phyloP scores from a whole-genome alignment of 129 eudicot species.

The Saussurea involucrata region DNA sequence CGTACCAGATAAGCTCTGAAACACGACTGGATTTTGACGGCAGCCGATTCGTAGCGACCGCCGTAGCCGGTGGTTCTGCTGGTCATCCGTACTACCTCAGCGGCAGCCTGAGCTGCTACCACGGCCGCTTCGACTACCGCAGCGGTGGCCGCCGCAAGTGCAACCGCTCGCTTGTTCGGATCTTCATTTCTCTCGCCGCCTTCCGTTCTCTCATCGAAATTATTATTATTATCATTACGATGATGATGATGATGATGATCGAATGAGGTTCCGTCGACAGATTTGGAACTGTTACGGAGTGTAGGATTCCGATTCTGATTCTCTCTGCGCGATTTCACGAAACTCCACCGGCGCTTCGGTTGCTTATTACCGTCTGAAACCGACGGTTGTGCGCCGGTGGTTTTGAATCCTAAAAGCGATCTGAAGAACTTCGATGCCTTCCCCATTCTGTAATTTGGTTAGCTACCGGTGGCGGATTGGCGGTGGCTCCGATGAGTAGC shows the following conservation, averaged over 20 bases:
- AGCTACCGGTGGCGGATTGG: neutral
- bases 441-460: slow-evolving; percentile 47
- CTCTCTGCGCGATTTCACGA: slow-evolving; percentile 36
- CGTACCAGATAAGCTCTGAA: slow-evolving; percentile 82
- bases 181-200: slow-evolving; percentile 18
- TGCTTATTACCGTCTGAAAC: slow-evolving; percentile 11
- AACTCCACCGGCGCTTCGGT: slow-evolving; percentile 63
- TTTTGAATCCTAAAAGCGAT: slow-evolving; percentile 52
- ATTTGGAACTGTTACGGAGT: neutral
- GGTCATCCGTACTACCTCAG: slow-evolving; percentile 47
- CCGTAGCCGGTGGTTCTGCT: slow-evolving; percentile 26
- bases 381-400: slow-evolving; percentile 6
- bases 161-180: slow-evolving; percentile 50
- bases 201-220: neutral
- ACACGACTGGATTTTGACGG: slow-evolving; percentile 67
- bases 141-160: slow-evolving; percentile 68
- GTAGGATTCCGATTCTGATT: neutral
- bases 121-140: slow-evolving; percentile 74
- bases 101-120: slow-evolving; percentile 69
- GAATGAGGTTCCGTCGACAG: neutral
- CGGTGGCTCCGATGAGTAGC: slow-evolving; percentile 1
- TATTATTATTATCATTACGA: neutral
- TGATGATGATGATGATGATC: neutral
- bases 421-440: slow-evolving; percentile 66
- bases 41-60: slow-evolving; percentile 46